Percentiles rank a stretch among this genome's conserved stretches.
phyloP scores from a whole-genome alignment of 1,139 yeast genomes.

The Kodamaea alishanica region DNA sequence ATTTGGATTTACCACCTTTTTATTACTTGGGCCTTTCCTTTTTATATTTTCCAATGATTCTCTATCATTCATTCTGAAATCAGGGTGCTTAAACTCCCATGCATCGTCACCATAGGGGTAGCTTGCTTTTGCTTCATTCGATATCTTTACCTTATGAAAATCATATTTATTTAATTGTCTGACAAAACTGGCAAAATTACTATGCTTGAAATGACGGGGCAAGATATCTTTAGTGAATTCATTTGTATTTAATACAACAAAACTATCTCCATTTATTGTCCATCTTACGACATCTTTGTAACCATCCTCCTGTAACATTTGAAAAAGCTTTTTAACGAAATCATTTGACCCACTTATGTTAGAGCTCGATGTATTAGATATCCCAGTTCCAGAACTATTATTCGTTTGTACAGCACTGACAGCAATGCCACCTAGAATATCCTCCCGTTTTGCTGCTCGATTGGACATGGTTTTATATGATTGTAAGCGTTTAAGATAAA shows the following conservation, averaged over 20 bases:
- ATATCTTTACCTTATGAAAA: conserved; percentile 43
- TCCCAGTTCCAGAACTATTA: not conserved
- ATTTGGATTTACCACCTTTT: conserved; percentile 17
- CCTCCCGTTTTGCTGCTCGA: conserved; percentile 1
- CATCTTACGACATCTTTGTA: conserved; percentile 75
- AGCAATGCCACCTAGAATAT: not conserved
- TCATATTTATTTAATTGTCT: conserved; percentile 82
- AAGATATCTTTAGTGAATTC: conserved; percentile 35
- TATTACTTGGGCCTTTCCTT: conserved; percentile 69
- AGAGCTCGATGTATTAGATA: conserved; percentile 8
- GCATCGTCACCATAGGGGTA: conserved; percentile 72
- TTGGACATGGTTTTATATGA: conserved; percentile 1
- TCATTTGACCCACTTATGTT: conserved; percentile 53
- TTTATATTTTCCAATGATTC: conserved; percentile 74
- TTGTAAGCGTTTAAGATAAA: too few species aligned
- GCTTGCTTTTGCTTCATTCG: conserved; percentile 49
- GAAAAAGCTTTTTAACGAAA: conserved; percentile 70
- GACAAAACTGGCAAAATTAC: conserved; percentile 91
- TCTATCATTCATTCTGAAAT: conserved; percentile 67
- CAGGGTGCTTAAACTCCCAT: conserved; percentile 95
- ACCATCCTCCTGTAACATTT: conserved; percentile 79
- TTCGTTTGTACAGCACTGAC: not conserved
- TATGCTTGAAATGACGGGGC: conserved; percentile 79
- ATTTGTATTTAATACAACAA: conserved; percentile 84
- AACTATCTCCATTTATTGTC: conserved; percentile 79